Base-by-base conservation (phyloP, 208 protist genomes). In the Trypanosomatidae sp. region DNA sequence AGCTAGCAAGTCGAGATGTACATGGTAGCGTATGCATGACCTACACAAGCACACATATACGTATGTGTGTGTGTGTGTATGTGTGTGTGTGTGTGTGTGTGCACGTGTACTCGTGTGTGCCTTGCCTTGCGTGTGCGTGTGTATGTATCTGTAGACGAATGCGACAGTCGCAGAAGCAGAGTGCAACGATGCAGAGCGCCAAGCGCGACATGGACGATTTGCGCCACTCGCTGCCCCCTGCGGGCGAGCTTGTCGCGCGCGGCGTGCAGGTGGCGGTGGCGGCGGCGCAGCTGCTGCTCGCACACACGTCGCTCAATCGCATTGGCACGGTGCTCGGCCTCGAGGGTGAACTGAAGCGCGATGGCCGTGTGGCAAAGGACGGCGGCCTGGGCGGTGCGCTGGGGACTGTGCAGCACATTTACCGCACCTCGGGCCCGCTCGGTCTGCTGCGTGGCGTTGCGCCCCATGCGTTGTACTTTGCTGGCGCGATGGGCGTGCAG, bases 161-260 rank as follows among this genome's bases (percentile, higher is more conserved):
- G n/a, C n/a, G n/a, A n/a, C n/a, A n/a, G n/a, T n/a, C n/a, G n/a
- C n/a, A n/a, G n/a, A n/a, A n/a, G n/a, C n/a, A n/a, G n/a, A n/a
- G n/a, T n/a, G n/a, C n/a, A n/a, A n/a, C n/a, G n/a, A n/a, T n/a
- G n/a, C n/a, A n/a, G n/a, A 56, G 53, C 30, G 41, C 11, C 13
- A 48, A 47, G 10, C 40, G 52, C 16, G 33, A 33, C 20, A 53
- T 49, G 1, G 66, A 78, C 26, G 43, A 66, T 16, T 35, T 35
- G 30, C 11, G 30, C n/a, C n/a, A 35, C 30, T 35, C 30, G n/a
- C 11, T 35, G n/a, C 30, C 30, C 30, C 11, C 30, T 35, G 30
- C 11, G n/a, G n/a, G 30, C 30, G 11, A 15, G 30, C n/a, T 35
- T 35, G 30, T n/a, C 11, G 30, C 30, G n/a, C 30, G n/a, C 11